Conservation (phyloP, 352 stramenopile species). For the Phytophthora macrochlamydospora region DNA sequence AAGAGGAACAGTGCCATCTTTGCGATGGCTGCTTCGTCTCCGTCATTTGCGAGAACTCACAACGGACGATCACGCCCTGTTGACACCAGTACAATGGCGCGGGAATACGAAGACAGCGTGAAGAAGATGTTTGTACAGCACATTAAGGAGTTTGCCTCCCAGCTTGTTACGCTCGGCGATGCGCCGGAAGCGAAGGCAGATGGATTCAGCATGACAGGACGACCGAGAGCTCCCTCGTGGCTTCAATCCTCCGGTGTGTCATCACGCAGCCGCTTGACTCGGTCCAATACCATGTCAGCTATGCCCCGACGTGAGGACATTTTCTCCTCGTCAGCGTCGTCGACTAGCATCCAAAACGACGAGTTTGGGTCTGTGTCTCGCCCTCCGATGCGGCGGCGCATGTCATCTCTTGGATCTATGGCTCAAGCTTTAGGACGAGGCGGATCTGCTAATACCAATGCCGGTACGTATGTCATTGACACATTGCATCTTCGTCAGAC, state of each 20-base stretch:
- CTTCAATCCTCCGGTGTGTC: slow-evolving; percentile 13
- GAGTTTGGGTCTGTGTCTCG: slow-evolving; percentile 21
- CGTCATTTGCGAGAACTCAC: slow-evolving; percentile 21
- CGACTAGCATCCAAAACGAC: slow-evolving; percentile 4
- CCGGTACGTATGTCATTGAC: slow-evolving; percentile 75
- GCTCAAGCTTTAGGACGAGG: slow-evolving; percentile 25
- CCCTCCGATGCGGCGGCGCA: slow-evolving; percentile 30
- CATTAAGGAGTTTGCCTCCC: slow-evolving; percentile 53
- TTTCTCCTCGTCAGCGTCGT: slow-evolving; percentile 19
- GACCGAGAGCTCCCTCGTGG: slow-evolving; percentile 14
- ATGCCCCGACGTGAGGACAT: slow-evolving; percentile 34
- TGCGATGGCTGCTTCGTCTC: slow-evolving; percentile 20
- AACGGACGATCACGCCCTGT: slow-evolving; percentile 11
- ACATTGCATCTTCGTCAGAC: slow-evolving; percentile 60
- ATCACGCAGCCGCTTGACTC: slow-evolving; percentile 23
- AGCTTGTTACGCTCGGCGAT: slow-evolving; percentile 75
- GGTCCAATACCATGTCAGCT: slow-evolving; percentile 37
- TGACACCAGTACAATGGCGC: slow-evolving; percentile 37
- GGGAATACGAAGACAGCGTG: slow-evolving; percentile 54
- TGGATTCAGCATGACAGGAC: slow-evolving; percentile 8
- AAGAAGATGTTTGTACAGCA: slow-evolving; percentile 63
- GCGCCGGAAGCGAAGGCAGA: slow-evolving; percentile 1
- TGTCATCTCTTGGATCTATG: slow-evolving; percentile 52
- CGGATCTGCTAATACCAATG: slow-evolving; percentile 19
- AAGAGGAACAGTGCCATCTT: slow-evolving; percentile 57